phyloP scores from a whole-genome alignment of 2,329 filamentous ascomycete genomes.

The Aspergillus intermedius region DNA sequence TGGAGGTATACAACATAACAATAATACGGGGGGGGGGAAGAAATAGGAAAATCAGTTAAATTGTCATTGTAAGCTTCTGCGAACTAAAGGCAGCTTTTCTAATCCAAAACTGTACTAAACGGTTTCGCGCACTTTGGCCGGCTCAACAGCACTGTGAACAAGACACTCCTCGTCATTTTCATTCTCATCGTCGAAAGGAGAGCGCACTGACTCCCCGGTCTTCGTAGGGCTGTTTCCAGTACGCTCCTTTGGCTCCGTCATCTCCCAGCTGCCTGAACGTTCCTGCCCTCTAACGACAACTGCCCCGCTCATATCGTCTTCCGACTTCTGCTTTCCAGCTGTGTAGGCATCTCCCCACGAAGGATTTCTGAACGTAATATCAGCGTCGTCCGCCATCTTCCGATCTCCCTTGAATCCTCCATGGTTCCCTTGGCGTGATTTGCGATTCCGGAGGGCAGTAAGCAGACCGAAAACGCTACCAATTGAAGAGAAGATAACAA shows the following conservation, averaged over 20 bases:
- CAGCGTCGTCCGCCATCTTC: constrained; percentile 51
- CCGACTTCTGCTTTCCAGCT: constrained; percentile 23
- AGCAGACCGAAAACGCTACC: constrained; percentile 37
- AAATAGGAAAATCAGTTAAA: background rate
- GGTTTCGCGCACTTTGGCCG: constrained; percentile 43
- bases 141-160: constrained; percentile 33
- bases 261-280: constrained; percentile 53
- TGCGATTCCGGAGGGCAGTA: constrained; percentile 42
- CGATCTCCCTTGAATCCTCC: constrained; percentile 52
- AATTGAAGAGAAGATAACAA: constrained; percentile 41
- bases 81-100: background rate
- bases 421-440: constrained; percentile 33
- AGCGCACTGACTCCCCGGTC: constrained; percentile 8
- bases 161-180: constrained; percentile 35
- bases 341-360: constrained; percentile 35
- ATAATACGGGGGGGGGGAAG: background rate
- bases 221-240: constrained; percentile 11
- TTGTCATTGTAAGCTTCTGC: background rate
- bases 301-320: constrained; percentile 9
- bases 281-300: constrained; percentile 41
- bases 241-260: constrained; percentile 34
- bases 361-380: constrained; percentile 39
- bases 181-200: constrained; percentile 43
- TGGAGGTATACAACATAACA: background rate
- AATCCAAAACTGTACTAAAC: constrained; percentile 32